Percentiles rank a stretch among this genome's conserved stretches.
Conservation (phyloP, 192 early-diverging fungal species). For the Coemansia sp. region DNA sequence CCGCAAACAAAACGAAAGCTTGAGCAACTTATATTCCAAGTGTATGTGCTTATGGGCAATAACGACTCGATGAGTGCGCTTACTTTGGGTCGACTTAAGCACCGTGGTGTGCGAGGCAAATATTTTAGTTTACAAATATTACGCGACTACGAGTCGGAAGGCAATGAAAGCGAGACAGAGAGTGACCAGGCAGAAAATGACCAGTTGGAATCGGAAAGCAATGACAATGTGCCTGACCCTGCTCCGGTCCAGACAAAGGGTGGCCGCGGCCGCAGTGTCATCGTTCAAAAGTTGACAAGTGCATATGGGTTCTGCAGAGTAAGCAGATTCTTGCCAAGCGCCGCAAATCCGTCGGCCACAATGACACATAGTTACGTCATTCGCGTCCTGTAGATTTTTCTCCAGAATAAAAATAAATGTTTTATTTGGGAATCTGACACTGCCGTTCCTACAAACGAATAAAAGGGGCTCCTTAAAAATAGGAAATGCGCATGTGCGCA, state of each 20-base stretch:
- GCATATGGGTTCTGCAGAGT: background rate
- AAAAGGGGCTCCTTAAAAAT: constrained; percentile 4
- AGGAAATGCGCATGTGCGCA: background rate
- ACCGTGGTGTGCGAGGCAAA: constrained; percentile 65
- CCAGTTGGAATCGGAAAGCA: background rate
- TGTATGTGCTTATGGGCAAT: constrained; percentile 69
- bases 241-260: background rate
- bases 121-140: constrained; percentile 68
- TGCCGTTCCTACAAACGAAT: background rate
- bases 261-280: background rate
- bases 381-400: too few relatives aligned
- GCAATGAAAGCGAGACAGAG: constrained; percentile 3
- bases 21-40: constrained; percentile 71
- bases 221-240: background rate
- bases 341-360: background rate
- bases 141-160: background rate
- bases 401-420: too few relatives aligned
- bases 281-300: background rate
- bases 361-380: too few relatives aligned
- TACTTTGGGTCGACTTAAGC: constrained; percentile 64
- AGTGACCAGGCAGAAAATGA: background rate
- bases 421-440: too few relatives aligned
- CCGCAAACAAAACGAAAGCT: constrained; percentile 67
- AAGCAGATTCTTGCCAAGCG: background rate
- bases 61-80: constrained; percentile 62